phyloP scores from a whole-genome alignment of 1,284 basidiomycete species.

The Cryptococcus sp. region DNA sequence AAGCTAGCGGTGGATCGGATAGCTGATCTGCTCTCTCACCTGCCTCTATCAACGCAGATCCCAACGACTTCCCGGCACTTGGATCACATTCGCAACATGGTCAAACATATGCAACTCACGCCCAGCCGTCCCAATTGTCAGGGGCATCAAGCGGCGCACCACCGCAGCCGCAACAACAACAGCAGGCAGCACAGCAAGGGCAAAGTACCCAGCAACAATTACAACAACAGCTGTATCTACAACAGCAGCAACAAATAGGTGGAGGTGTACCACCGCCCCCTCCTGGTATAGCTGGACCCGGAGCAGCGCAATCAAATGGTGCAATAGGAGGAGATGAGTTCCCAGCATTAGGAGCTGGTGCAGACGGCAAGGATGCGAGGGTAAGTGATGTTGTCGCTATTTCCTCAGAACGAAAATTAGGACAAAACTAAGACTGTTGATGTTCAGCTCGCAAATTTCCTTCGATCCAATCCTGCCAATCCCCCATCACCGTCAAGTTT shows the following conservation, averaged over 20 bases:
- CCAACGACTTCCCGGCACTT: conserved; percentile 50
- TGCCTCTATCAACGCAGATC: conserved; percentile 27
- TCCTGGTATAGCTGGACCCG: conserved; percentile 47
- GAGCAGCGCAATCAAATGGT: conserved; percentile 17
- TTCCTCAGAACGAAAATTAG: neutral
- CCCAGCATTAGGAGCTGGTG: conserved; percentile 43
- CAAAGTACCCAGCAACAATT: conserved; percentile 48
- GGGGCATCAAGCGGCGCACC: conserved; percentile 15
- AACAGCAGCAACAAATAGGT: conserved; percentile 30
- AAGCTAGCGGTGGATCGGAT: conserved; percentile 4
- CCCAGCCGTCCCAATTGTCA: conserved; percentile 34
- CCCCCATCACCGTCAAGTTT: conserved; percentile 29
- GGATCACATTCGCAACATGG: conserved; percentile 36
- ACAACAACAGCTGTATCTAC: conserved; percentile 31
- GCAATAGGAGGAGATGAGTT: conserved; percentile 43
- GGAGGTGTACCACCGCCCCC: conserved; percentile 45
- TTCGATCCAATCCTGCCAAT: conserved; percentile 22
- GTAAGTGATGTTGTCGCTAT: conserved; percentile 9
- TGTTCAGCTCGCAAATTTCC: conserved; percentile 33
- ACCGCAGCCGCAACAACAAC: conserved; percentile 35
- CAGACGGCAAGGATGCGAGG: conserved; percentile 35
- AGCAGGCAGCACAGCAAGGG: conserved; percentile 34
- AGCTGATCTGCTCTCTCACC: neutral
- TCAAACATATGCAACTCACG: conserved; percentile 44
- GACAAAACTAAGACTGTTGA: conserved; percentile 4